Evolutionary conservation across 1,284 basidiomycete species (phyloP).

Genomic region (Malassezia globosa): DNA sequence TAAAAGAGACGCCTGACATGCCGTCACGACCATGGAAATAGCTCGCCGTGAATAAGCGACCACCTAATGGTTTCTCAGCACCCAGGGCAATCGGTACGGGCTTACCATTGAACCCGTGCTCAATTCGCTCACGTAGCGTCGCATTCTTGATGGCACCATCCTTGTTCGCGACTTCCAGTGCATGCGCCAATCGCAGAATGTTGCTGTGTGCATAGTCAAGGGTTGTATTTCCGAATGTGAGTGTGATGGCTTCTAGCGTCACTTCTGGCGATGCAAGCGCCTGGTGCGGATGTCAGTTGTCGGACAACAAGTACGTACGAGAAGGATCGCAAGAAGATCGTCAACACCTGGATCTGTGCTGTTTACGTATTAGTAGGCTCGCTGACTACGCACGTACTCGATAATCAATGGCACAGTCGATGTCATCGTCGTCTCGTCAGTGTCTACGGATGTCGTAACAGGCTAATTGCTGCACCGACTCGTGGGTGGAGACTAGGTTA

Average conservation of each 20-base stretch:
- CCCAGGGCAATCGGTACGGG: slow-evolving; percentile 25
- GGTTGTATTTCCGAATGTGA: slow-evolving; percentile 53
- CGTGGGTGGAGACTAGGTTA: too few relatives aligned
- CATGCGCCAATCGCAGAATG: slow-evolving; percentile 48
- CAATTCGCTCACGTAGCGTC: slow-evolving; percentile 54
- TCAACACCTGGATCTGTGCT: slow-evolving; percentile 61
- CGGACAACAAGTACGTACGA: slow-evolving; percentile 52
- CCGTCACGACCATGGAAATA: slow-evolving; percentile 55
- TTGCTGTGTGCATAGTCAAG: slow-evolving; percentile 53
- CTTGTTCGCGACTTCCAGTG: slow-evolving; percentile 51
- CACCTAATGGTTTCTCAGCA: slow-evolving; percentile 57
- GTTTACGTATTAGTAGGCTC: slow-evolving; percentile 18
- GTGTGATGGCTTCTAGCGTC: slow-evolving; percentile 54
- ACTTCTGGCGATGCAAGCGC: slow-evolving; percentile 33
- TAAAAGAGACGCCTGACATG: slow-evolving; percentile 30
- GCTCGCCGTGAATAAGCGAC: slow-evolving; percentile 65
- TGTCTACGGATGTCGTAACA: too few relatives aligned
- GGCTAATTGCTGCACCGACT: too few relatives aligned
- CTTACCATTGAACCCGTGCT: slow-evolving; percentile 15
- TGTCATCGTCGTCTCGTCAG: too few relatives aligned
- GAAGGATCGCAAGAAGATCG: slow-evolving; percentile 63
- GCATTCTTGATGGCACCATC: slow-evolving; percentile 59
- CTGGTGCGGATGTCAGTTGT: slow-evolving; percentile 57
- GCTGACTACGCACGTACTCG: slow-evolving; percentile 7
- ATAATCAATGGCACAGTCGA: slow-evolving; percentile 10